Evolutionary conservation across 345 rosid species (phyloP), one percentile per base, ranked within the genome.

Genomic region (Excoecaria agallocha): DNA sequence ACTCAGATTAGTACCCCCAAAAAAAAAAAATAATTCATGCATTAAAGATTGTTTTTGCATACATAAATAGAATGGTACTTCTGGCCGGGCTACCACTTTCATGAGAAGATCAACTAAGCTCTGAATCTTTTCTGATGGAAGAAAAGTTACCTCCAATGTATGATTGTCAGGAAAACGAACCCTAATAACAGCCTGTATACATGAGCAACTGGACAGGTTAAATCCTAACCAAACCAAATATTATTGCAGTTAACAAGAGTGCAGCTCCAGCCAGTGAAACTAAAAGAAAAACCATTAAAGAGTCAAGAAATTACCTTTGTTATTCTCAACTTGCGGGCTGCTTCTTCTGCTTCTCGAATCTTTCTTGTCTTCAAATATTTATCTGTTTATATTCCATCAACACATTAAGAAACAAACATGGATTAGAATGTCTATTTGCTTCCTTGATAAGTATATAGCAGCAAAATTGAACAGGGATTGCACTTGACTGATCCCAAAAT

Each of bases 131-230:
- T 95, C 97, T 10, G 94, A 90, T 2, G 96, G 91, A 89, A 88
- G 93, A 82, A 95, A 95, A 50, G 82, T 85, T 69, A 79, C 93
- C 85, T 95, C 98, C 66, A 93, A 75, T 11, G 96, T 95, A 70
- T 82, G 84, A 78, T 87, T 86, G 79, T 93, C 98, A 55, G 98
- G 97, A 84, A 93, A 95, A 20, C 93, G 97, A 71, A 95, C 82
- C 82, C 97, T 88, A 43, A 91, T 89, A 19, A 82, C 85, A 54
- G 87, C 84, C 98, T 90, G 84, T 61, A 75, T 39, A 78, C 8
- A 74, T 22, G 35, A 56, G 66, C 56, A 76, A 58, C 56, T 4
- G 37, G 52, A 52, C 75, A 72, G n/a, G 70, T 68, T 69, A 56
- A 63, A 59, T 39, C 39, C 30, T 45, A 22, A 39, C 16, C 41